Base-by-base conservation (phyloP, 805 yeast genomes). In the Ogataea degrootiae region DNA sequence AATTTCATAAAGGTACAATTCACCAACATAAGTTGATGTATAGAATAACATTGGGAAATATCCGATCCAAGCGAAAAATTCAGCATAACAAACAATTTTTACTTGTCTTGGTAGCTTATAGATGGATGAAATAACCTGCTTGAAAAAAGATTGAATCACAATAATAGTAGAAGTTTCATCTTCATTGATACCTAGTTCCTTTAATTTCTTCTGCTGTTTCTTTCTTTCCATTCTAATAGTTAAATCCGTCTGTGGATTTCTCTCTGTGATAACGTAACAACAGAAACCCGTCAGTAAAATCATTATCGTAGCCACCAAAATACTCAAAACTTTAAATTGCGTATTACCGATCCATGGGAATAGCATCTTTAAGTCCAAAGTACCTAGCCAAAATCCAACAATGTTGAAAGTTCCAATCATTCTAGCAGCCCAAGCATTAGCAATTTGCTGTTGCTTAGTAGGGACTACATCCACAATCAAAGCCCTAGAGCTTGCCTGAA, bases 381-480 rank as follows among this genome's bases (percentile, higher is more conserved):
- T 66, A 3, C 83, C 82, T 35, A 82, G 53, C 53, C 72, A 70
- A 57, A 76, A 82, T 4, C 85, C 85, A 21, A 75, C 54, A 12
- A 82, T 77, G 50, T 81, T 82, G 51, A 83, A 82, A 1, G 68
- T 67, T 0, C 85, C 82, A 43, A 79, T 77, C 80, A 82, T 71
- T 42, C 83, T 65, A 1, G 85, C 83, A 1, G 85, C 86, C 83
- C 83, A 78, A 1, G 84, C 85, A 58, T 80, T 81, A 9, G 84
- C 82, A 5, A 66, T 56, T 46, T 75, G 78, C 54, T 82, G 86
- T 53, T 79, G 85, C 43, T 68, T 62, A 0, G 79, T 69, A 5
- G 83, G 77, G 7, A 80, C 79, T 51, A 77, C 76, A 56, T 81
- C 87, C 21, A 81, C 84, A 31, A 81, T 77, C 37, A 79, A 70